Conservation (phyloP, 2,329 filamentous ascomycete species). For the Polytolypa hystricis region DNA sequence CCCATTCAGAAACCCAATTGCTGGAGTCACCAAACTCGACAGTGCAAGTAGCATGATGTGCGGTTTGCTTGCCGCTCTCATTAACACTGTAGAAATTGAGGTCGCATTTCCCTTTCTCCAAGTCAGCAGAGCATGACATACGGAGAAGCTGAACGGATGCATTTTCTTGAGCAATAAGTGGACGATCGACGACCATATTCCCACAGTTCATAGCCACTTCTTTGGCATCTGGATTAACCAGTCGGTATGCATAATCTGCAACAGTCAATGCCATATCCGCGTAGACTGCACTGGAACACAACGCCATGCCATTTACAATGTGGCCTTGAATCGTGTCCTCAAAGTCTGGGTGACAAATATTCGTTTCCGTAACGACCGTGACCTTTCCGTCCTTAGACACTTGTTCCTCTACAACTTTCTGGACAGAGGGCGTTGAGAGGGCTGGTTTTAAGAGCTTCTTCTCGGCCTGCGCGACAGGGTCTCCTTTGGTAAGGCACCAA, state of each 20-base stretch:
- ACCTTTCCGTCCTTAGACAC: background rate
- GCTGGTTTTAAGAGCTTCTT: background rate
- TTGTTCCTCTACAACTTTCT: constrained; percentile 11
- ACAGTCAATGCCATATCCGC: constrained; percentile 18
- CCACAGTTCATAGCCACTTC: constrained; percentile 14
- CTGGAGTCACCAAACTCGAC: constrained; percentile 3
- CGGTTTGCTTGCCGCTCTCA: constrained; percentile 32
- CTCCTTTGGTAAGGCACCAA: constrained; percentile 10
- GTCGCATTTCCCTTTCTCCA: no score
- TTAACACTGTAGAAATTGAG: constrained; percentile 39
- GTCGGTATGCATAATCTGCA: constrained; percentile 11
- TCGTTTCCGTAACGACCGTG: constrained; percentile 11
- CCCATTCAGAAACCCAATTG: constrained; percentile 20
- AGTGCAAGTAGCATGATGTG: constrained; percentile 5
- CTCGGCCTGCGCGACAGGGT: constrained; percentile 5
- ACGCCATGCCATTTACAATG: constrained; percentile 15
- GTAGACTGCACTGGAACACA: constrained; percentile 17
- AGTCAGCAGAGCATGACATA: constrained; percentile 6
- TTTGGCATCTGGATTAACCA: constrained; percentile 9
- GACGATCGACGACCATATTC: constrained; percentile 16
- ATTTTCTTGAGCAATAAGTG: constrained; percentile 12
- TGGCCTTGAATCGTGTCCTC: constrained; percentile 14
- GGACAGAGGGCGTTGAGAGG: constrained; percentile 9
- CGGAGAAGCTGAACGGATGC: constrained; percentile 13
- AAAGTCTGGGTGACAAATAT: constrained; percentile 12